Conservation (phyloP, 2,329 filamentous ascomycete species). For the Fusarium piperis region DNA sequence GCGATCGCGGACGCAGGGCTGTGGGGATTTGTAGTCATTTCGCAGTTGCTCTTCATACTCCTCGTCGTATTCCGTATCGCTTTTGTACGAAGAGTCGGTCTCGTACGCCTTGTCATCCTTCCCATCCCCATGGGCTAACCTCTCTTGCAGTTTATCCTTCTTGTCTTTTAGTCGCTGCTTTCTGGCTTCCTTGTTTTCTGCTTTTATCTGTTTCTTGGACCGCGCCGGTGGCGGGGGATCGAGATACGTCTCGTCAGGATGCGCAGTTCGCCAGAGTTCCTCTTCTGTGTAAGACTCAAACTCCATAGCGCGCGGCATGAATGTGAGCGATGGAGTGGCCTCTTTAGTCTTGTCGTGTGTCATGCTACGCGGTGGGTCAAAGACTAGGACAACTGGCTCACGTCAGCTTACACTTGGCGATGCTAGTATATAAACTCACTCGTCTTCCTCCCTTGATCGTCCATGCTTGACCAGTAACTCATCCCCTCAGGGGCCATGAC, state of each 20-base stretch:
- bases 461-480: conserved; percentile 38
- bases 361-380: conserved; percentile 39
- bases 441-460: conserved; percentile 33
- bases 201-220: conserved; percentile 20
- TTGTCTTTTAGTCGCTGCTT: conserved; percentile 15
- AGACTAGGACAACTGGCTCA: conserved; percentile 32
- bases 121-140: background rate
- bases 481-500: conserved; percentile 42
- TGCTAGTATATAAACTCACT: conserved; percentile 14
- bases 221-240: conserved; percentile 37
- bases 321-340: conserved; percentile 37
- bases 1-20: conserved; percentile 32
- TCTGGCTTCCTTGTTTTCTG: conserved; percentile 23
- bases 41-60: conserved; percentile 30
- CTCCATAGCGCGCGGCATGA: conserved; percentile 44
- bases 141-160: background rate
- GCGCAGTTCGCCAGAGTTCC: conserved; percentile 40
- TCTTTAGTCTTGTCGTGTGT: conserved; percentile 32
- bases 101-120: conserved; percentile 4
- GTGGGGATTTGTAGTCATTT: conserved; percentile 28
- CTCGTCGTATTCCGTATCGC: conserved; percentile 37
- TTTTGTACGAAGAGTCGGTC: conserved; percentile 20
- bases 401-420: background rate
- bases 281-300: conserved; percentile 43
- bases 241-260: conserved; percentile 39